These are phyloP conservation scores for Arthrinium phaeospermum DNA, from an alignment of 2,329 filamentous ascomycete species.

Conservation along the genomic window DNA sequence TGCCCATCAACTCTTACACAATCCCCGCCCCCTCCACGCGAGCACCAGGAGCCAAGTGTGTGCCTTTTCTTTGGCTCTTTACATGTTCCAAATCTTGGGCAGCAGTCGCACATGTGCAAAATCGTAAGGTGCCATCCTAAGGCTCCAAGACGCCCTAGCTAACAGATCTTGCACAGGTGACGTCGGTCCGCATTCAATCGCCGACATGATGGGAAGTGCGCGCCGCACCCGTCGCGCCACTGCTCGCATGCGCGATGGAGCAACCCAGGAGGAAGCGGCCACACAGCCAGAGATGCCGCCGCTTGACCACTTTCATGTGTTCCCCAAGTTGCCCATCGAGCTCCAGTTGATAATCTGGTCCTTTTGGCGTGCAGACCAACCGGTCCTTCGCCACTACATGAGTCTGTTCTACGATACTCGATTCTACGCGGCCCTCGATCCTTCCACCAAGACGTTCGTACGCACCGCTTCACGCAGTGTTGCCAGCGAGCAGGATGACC, in stretches of 20 bases:
- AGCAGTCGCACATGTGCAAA: too few relatives aligned
- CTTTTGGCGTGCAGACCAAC: neutral
- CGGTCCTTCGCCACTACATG: neutral
- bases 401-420: neutral
- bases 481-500: neutral
- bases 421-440: neutral
- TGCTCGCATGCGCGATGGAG: neutral
- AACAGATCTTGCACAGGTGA: neutral
- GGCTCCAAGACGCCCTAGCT: neutral
- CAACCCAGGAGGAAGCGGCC: neutral
- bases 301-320: neutral
- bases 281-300: neutral
- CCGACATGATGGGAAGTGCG: neutral
- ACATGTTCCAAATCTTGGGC: too few relatives aligned
- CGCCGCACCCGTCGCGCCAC: neutral
- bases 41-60: too few relatives aligned
- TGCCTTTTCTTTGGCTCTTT: too few relatives aligned
- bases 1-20: too few relatives aligned
- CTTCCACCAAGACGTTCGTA: neutral
- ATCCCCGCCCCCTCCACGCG: too few relatives aligned
- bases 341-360: conserved; percentile 1
- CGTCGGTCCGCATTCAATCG: neutral
- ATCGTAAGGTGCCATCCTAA: too few relatives aligned
- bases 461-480: neutral
- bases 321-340: neutral